Conservation (phyloP, 768 basidiomycete species). For the Naganishia friedmannii region DNA sequence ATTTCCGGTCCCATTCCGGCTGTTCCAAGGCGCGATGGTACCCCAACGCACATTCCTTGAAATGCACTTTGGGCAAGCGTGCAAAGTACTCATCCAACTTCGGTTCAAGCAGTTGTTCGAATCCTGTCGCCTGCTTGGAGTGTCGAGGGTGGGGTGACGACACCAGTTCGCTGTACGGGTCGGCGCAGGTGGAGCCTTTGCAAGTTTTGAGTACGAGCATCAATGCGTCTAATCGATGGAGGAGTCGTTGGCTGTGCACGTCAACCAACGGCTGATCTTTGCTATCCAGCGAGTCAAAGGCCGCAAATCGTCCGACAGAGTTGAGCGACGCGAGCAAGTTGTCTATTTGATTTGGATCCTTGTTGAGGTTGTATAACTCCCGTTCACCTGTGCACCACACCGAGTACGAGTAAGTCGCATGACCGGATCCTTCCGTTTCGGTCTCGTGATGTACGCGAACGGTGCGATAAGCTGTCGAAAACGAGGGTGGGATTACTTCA, state of each 20-base stretch:
- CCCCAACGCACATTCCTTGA: slow-evolving; percentile 31
- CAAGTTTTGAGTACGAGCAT: slow-evolving; percentile 36
- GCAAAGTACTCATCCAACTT: slow-evolving; percentile 33
- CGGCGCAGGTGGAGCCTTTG: slow-evolving; percentile 28
- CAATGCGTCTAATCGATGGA: slow-evolving; percentile 33
- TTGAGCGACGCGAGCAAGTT: slow-evolving; percentile 32
- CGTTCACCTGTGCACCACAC: slow-evolving; percentile 39
- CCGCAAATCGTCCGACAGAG: neutral
- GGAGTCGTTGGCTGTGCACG: neutral
- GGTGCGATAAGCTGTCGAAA: slow-evolving; percentile 30
- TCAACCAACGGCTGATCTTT: neutral
- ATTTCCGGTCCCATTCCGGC: slow-evolving; percentile 26
- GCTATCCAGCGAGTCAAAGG: neutral
- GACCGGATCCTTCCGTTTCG: neutral
- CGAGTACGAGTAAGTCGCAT: slow-evolving; percentile 27
- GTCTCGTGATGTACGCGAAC: slow-evolving; percentile 29
- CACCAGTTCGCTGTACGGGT: slow-evolving; percentile 29
- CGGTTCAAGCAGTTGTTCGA: slow-evolving; percentile 22
- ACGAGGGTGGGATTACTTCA: neutral
- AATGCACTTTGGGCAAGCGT: slow-evolving; percentile 33
- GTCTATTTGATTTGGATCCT: slow-evolving; percentile 30
- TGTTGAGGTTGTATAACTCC: slow-evolving; percentile 34
- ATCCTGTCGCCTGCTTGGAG: neutral
- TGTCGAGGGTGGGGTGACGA: slow-evolving; percentile 8
- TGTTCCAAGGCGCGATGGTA: slow-evolving; percentile 30